Conservation (phyloP, 2,329 filamentous ascomycete species). For the Hypoxylon rubiginosum region DNA sequence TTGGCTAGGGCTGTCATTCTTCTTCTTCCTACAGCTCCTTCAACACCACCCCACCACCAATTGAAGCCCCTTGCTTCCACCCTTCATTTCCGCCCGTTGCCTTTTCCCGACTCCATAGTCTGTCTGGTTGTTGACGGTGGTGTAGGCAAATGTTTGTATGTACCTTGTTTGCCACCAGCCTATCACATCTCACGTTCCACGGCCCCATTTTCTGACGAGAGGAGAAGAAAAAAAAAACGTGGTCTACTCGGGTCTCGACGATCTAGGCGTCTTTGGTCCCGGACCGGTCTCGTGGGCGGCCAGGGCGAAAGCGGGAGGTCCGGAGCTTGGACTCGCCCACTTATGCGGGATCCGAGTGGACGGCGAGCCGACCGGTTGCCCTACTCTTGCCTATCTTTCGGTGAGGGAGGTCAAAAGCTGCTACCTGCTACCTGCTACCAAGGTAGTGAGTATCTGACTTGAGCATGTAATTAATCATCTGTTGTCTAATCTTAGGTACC, state of each 20-base stretch:
- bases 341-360: not conserved
- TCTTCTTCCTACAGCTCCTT: not conserved
- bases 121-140: not conserved
- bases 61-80: not conserved
- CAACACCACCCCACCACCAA: not conserved
- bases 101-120: not conserved
- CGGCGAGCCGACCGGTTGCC: not conserved
- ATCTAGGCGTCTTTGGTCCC: not conserved
- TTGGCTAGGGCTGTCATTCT: not conserved
- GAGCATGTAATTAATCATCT: not conserved
- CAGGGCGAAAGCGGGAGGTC: not conserved
- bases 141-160: not conserved
- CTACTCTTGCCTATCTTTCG: not conserved
- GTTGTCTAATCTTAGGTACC: not conserved
- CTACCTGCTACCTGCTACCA: too few species aligned
- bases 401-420: too few species aligned
- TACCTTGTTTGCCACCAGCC: not conserved
- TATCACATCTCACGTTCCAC: not conserved
- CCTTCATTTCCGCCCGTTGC: not conserved
- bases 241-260: not conserved
- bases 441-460: not conserved
- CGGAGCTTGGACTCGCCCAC: not conserved
- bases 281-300: too few species aligned
- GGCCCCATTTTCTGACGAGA: too few species aligned
- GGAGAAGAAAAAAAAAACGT: too few species aligned